Evolutionary conservation across 805 yeast species (phyloP), one percentile per base, ranked within the genome.

Genomic region (Metschnikowia matae): DNA sequence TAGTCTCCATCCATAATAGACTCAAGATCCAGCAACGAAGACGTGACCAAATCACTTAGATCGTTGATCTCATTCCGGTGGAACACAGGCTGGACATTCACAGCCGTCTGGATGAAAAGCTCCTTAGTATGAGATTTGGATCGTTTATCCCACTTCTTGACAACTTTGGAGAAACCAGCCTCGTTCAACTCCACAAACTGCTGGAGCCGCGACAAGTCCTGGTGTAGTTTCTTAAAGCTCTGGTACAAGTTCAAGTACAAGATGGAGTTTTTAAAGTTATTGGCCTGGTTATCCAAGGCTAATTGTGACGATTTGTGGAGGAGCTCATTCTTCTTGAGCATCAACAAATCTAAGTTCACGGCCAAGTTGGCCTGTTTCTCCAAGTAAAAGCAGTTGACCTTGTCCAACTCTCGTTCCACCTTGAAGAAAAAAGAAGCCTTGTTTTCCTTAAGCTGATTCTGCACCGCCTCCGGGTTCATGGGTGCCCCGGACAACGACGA

Each of bases 111-210:
- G 44, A 94, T 76, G 64, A 91, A 94, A 46, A 94, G 75, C 64
- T 94, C 99, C 63, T 91, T 90, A 6, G 97, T 90, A 58, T 89
- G 96, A 2, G 96, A 88, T 62, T 92, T 90, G 20, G 97, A 89
- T 54, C 97, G 77, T 68, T 94, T 94, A 69, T 94, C 99, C 99
- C 99, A 94, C 71, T 94, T 94, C 67, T 94, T 94, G 61, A 94
- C 79, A 29, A 89, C 97, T 69, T 94, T 94, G 20, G 95, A 84
- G 68, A 94, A 94, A 13, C 99, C 99, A 0, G 96, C 89, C 62
- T 91, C 97, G 65, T 94, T 94, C 51, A 94, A 76, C 67, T 91
- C 97, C 37, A 94, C 89, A 69, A 88, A 94, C 66, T 92, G 97
- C 64, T 94, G 96, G 26, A 94, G 74, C 52, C 96, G 78, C 54